phyloP scores from a whole-genome alignment of 805 yeast species.

The Hanseniaspora taiwanica region DNA sequence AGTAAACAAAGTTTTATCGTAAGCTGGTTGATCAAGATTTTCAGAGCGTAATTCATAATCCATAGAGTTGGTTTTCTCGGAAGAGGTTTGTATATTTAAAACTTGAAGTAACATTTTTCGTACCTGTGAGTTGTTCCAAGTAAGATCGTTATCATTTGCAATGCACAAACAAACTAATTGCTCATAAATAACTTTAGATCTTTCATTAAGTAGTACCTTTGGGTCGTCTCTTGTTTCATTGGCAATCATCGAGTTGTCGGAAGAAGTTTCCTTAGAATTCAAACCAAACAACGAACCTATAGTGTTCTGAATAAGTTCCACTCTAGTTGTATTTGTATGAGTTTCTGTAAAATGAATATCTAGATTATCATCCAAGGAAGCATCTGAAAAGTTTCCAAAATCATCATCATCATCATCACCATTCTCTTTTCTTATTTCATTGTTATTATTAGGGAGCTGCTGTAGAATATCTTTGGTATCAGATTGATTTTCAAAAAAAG shows the following conservation, averaged over 20 bases:
- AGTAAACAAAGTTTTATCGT: too few relatives aligned
- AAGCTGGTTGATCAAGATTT: too few relatives aligned
- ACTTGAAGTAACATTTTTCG: slow-evolving; percentile 16
- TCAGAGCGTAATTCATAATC: too few relatives aligned
- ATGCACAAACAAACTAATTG: slow-evolving; percentile 16
- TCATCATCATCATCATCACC: slow-evolving; percentile 17
- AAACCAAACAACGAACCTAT: background rate
- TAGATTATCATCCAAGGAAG: slow-evolving; percentile 13
- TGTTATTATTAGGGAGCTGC: background rate
- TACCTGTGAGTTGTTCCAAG: slow-evolving; percentile 18
- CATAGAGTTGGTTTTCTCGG: too few relatives aligned
- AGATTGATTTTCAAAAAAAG: background rate
- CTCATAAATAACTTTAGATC: slow-evolving; percentile 20
- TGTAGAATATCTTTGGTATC: background rate
- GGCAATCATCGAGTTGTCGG: background rate
- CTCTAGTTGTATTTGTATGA: background rate
- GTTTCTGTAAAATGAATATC: background rate
- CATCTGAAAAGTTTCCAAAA: slow-evolving; percentile 25
- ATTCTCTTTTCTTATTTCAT: background rate
- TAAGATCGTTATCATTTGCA: slow-evolving; percentile 11
- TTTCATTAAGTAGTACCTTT: slow-evolving; percentile 10
- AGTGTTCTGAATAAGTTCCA: background rate
- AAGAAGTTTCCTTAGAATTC: background rate
- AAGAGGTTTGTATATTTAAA: slow-evolving; percentile 15
- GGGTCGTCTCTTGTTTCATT: too few relatives aligned